These are phyloP conservation scores for Saccharomyces uvarum DNA, from an alignment of 1,139 yeast genomes.

Conservation along the genomic window DNA sequence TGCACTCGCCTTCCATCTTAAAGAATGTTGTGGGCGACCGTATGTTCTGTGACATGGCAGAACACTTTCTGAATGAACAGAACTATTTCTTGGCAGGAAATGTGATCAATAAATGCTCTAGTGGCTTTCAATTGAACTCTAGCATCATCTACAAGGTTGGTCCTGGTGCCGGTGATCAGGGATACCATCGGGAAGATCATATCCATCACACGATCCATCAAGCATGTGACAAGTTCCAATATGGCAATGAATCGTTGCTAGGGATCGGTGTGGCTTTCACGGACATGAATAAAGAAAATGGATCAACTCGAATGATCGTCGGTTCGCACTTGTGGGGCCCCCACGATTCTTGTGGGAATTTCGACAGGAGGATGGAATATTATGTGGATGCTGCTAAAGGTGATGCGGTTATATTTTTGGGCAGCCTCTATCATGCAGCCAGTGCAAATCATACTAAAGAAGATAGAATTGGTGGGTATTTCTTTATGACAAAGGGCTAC, in stretches of 20 bases:
- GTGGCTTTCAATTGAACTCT: constrained; percentile 26
- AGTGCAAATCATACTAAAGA: constrained; percentile 28
- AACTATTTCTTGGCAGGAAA: constrained; percentile 27
- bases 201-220: constrained; percentile 27
- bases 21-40: constrained; percentile 8
- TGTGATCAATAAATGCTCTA: constrained; percentile 4
- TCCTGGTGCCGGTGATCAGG: constrained; percentile 28
- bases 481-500: background rate
- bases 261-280: background rate
- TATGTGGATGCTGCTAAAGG: constrained; percentile 30
- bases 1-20: constrained; percentile 8
- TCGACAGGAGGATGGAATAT: constrained; percentile 33
- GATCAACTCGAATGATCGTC: constrained; percentile 29
- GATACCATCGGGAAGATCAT: constrained; percentile 28
- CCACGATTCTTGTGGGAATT: constrained; percentile 23
- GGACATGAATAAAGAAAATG: constrained; percentile 9
- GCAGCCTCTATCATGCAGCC: constrained; percentile 30
- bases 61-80: constrained; percentile 13
- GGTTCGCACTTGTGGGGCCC: constrained; percentile 31
- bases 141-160: constrained; percentile 30
- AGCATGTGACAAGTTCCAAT: constrained; percentile 12
- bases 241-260: background rate
- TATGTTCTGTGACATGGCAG: constrained; percentile 6
- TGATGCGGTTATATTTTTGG: constrained; percentile 31
- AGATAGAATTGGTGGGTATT: constrained; percentile 30